A percentile compares a stretch with the other conserved stretches of the same genome.
phyloP scores from a whole-genome alignment of 345 rosid species.

The Murraya koenigii region DNA sequence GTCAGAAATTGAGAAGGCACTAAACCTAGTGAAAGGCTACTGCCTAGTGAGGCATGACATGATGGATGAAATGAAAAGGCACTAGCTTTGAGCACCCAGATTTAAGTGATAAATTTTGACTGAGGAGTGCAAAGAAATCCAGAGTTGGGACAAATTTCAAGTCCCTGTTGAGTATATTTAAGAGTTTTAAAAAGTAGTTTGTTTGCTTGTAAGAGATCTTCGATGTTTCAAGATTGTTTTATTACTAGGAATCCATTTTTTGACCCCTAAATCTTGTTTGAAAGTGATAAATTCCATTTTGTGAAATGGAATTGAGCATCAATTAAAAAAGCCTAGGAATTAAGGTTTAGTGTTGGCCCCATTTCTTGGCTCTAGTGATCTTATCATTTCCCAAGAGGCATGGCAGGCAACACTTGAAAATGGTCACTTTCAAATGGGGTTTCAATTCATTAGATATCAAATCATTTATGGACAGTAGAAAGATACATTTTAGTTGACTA shows the following conservation, averaged over 20 bases:
- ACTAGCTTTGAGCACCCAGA: background rate
- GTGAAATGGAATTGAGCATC: background rate
- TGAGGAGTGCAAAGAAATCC: background rate
- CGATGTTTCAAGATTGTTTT: background rate
- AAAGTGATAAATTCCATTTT: background rate
- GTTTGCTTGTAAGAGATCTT: background rate
- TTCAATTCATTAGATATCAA: background rate
- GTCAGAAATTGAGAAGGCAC: background rate
- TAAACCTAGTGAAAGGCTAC: background rate
- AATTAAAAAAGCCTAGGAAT: background rate
- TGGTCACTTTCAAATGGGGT: background rate
- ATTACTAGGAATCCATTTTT: conserved; percentile 2
- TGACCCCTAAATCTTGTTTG: background rate
- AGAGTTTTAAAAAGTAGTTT: conserved; percentile 5
- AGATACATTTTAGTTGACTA: background rate
- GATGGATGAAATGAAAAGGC: background rate
- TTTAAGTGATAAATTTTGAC: background rate
- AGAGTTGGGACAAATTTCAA: background rate
- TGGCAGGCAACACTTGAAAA: background rate
- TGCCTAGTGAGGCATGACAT: background rate
- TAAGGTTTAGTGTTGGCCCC: background rate
- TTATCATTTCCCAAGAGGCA: background rate
- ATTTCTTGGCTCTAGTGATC: background rate
- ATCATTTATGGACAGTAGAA: background rate
- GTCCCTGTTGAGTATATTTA: background rate